A percentile compares a stretch with the other conserved stretches of the same genome.
Conservation (phyloP, 306 rosid species). For the Dalbergia oliveri region DNA sequence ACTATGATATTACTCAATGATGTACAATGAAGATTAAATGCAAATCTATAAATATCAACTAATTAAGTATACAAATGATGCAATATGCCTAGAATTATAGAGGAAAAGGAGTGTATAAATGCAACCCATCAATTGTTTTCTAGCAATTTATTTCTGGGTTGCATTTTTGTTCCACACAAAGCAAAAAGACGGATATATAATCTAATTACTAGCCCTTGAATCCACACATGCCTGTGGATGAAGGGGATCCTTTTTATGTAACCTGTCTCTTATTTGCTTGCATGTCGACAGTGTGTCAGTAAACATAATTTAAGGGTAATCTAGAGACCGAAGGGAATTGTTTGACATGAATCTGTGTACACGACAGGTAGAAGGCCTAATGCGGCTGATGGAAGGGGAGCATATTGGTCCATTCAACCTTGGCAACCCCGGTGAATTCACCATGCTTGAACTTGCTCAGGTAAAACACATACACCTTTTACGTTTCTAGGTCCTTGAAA, state of each 20-base stretch:
- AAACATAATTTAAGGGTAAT: conserved; percentile 12
- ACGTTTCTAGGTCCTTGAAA: neutral
- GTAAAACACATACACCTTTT: conserved; percentile 43
- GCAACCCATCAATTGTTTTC: too few species aligned
- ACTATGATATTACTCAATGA: too few species aligned
- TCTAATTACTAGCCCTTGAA: neutral
- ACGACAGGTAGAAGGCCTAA: conserved; percentile 84
- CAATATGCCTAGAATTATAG: too few species aligned
- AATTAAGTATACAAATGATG: too few species aligned
- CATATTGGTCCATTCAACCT: conserved; percentile 98
- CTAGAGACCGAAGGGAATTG: neutral
- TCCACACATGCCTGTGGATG: neutral
- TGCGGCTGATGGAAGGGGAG: conserved; percentile 89
- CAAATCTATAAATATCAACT: too few species aligned
- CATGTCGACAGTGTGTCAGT: neutral
- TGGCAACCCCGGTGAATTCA: conserved; percentile 98
- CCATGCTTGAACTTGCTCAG: conserved; percentile 98
- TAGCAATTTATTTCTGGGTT: too few species aligned
- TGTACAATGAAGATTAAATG: too few species aligned
- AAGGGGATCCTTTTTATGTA: neutral
- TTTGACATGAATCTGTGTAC: conserved; percentile 1
- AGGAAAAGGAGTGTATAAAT: too few species aligned
- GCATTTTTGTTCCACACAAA: neutral
- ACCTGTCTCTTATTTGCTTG: neutral
- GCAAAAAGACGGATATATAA: neutral